These are phyloP conservation scores for Herpetospermum pedunculosum DNA, from an alignment of 306 rosid genomes.

Conservation along the genomic window DNA sequence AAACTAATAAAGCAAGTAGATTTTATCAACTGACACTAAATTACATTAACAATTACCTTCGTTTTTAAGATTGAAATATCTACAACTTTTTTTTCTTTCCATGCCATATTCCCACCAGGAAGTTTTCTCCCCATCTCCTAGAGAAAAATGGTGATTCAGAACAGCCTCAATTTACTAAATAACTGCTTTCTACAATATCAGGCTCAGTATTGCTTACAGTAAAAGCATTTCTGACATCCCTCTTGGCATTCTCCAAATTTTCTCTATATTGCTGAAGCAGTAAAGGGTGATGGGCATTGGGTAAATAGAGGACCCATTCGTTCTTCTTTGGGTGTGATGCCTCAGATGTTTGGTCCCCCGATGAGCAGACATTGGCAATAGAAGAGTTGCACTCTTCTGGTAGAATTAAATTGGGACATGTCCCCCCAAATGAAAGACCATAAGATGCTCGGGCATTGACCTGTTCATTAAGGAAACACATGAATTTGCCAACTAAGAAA, in stretches of 20 bases:
- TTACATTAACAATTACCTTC: neutral
- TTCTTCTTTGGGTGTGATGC: conserved; percentile 21
- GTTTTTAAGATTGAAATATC: conserved; percentile 13
- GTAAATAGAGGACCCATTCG: conserved; percentile 67
- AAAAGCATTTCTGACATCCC: conserved; percentile 28
- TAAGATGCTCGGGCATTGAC: conserved; percentile 87
- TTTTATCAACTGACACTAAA: conserved; percentile 1
- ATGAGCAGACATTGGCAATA: conserved; percentile 15
- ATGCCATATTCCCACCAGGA: conserved; percentile 6
- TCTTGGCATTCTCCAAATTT: conserved; percentile 46
- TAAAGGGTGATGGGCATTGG: conserved; percentile 74
- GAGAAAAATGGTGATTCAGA: neutral
- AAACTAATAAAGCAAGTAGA: neutral
- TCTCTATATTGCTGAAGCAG: conserved; percentile 55
- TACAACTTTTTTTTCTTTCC: conserved; percentile 17
- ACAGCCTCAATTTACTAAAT: conserved; percentile 10
- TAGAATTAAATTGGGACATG: conserved; percentile 48
- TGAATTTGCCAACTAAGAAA: conserved; percentile 15
- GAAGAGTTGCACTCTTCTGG: conserved; percentile 30
- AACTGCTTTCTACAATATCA: neutral
- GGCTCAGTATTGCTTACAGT: conserved; percentile 31
- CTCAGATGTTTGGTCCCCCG: conserved; percentile 22
- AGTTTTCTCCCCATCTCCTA: conserved; percentile 19
- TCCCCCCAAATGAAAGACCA: conserved; percentile 67
- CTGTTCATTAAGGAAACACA: conserved; percentile 21